Conservation (phyloP, 2,329 filamentous ascomycete genomes). For the Macroventuria anomochaeta region DNA sequence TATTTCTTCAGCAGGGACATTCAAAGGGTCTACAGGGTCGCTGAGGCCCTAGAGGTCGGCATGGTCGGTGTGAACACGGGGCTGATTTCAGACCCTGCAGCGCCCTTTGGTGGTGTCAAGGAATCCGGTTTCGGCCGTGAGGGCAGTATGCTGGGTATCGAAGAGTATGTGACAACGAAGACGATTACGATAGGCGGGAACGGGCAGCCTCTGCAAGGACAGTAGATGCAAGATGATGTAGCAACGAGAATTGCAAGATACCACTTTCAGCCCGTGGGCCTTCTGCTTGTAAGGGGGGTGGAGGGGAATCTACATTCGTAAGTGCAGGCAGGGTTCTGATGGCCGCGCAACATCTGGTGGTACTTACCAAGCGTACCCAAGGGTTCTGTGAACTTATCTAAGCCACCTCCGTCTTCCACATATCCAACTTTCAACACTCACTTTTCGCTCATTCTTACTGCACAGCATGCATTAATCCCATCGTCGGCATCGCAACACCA, state of each 20-base stretch:
- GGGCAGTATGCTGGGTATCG: conserved; percentile 58
- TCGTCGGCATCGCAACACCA: no score
- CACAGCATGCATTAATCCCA: no score
- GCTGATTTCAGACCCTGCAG: conserved; percentile 56
- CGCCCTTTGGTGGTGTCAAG: conserved; percentile 58
- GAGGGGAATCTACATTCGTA: background rate
- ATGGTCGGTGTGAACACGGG: conserved; percentile 75
- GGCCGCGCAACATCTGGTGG: background rate
- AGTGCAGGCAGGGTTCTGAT: background rate
- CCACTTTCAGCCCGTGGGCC: background rate
- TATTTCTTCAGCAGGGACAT: conserved; percentile 84
- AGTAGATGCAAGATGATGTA: background rate
- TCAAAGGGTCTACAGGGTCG: conserved; percentile 64
- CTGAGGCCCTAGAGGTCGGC: conserved; percentile 76
- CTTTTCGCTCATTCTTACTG: no score
- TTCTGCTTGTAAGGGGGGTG: background rate
- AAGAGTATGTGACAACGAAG: conserved; percentile 57
- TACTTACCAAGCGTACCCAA: no score
- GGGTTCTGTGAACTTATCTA: no score
- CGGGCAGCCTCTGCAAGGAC: conserved; percentile 62
- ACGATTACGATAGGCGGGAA: conserved; percentile 66
- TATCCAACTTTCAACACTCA: no score
- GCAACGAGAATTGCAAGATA: background rate
- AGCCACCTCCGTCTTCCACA: no score
- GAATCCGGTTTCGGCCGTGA: conserved; percentile 60